Evolutionary conservation across 768 basidiomycete species (phyloP).

Genomic region (Heimioporus sp.): DNA sequence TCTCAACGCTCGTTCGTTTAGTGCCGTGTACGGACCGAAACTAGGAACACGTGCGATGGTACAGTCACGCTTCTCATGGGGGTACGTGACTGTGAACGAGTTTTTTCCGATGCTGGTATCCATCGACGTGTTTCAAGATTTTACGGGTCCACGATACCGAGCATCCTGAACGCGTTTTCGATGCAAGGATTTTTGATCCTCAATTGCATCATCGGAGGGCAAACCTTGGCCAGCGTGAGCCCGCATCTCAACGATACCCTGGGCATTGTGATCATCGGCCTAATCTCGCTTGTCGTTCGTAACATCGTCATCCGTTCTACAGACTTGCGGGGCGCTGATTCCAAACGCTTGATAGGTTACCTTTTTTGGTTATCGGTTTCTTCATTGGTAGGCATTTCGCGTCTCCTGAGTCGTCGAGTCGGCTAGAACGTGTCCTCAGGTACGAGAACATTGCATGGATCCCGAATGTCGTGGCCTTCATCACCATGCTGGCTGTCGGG

Average conservation of each 20-base stretch:
- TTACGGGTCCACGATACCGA: slow-evolving; percentile 39
- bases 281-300: slow-evolving; percentile 32
- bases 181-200: slow-evolving; percentile 58
- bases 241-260: slow-evolving; percentile 27
- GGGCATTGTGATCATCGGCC: slow-evolving; percentile 33
- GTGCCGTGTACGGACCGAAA: slow-evolving; percentile 53
- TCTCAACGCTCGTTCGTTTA: slow-evolving; percentile 14
- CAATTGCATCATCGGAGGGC: slow-evolving; percentile 62
- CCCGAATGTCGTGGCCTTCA: slow-evolving; percentile 67
- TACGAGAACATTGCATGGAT: slow-evolving; percentile 78
- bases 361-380: slow-evolving; percentile 62
- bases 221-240: slow-evolving; percentile 52
- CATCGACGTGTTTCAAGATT: slow-evolving; percentile 29
- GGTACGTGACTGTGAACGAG: slow-evolving; percentile 29
- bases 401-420: background rate
- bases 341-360: slow-evolving; percentile 41
- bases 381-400: slow-evolving; percentile 48
- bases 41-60: slow-evolving; percentile 60
- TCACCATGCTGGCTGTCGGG: slow-evolving; percentile 64
- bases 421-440: slow-evolving; percentile 35
- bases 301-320: background rate
- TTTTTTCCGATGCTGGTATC: slow-evolving; percentile 6
- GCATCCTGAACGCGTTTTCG: slow-evolving; percentile 47
- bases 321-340: no score
- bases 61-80: slow-evolving; percentile 52